Base-by-base conservation (phyloP, 2,329 filamentous ascomycete genomes). In the Hypoxylon sp. region DNA sequence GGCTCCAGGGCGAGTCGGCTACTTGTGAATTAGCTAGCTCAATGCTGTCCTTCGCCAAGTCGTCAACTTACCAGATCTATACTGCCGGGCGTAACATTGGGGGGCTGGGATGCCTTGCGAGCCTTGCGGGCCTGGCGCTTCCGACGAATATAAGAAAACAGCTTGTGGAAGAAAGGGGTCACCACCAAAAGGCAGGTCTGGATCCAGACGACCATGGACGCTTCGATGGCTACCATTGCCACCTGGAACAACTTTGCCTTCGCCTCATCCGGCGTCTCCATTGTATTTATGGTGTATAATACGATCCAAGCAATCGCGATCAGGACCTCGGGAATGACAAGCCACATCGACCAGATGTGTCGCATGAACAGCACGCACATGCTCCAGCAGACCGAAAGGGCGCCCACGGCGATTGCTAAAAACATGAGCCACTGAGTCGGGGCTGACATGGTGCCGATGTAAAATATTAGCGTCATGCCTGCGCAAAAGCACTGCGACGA, bases 191-290 rank as follows among this genome's bases (percentile, higher is more conserved):
- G 32, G 47, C 32, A 53, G 13, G 67, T 69, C 47, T 57, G 64
- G 24, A 63, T 47, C 64, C 57, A 62, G 28, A 67, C 53, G 15
- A 65, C 53, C 61, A 63, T 64, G 6, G 59, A 63, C 8, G 63
- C 63, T 51, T 66, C 65, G 6, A 66, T 64, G 17, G 59, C 65
- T 28, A 66, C 48, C 46, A 59, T 39, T 7, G 43, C 60, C 26
- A 66, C 10, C 10, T 28, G 41, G 24, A 64, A 68, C 5, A 50
- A 57, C 30, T 10, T 4, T 3, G 26, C 11, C 57, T 66, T 68
- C 6, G 50, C 52, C 7, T 59, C 62, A n/a, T 61, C 47, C 4
- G 65, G 65, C n/a, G 32, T 56, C 1, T 28, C 37, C 3, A 41
- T 2, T 20, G 47, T 52, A 32, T 50, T 66, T 24, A 46, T 22